These are phyloP conservation scores for Sphaerulina vaccinii DNA, from an alignment of 2,329 filamentous ascomycete species.

Conservation along the genomic window DNA sequence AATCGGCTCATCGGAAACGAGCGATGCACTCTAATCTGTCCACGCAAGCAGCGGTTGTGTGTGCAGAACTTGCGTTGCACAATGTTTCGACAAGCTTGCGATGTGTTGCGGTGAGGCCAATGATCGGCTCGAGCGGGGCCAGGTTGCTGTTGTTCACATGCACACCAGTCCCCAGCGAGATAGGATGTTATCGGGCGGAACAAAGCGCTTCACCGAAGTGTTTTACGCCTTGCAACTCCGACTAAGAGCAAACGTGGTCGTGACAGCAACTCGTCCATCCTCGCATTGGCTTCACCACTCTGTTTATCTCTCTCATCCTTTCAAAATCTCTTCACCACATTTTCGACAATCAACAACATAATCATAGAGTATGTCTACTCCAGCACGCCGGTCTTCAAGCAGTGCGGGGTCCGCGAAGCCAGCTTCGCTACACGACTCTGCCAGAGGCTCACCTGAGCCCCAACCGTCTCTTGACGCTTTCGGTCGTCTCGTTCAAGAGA, in stretches of 20 bases:
- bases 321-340: background rate
- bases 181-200: background rate
- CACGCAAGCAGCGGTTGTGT: conserved; percentile 5
- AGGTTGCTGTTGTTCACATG: conserved; percentile 9
- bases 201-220: background rate
- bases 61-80: conserved; percentile 7
- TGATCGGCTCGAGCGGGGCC: conserved; percentile 12
- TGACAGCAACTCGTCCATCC: background rate
- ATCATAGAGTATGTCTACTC: conserved; percentile 7
- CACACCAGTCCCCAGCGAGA: conserved; percentile 4
- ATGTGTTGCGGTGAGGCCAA: conserved; percentile 10
- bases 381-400: conserved; percentile 6
- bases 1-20: conserved; percentile 6
- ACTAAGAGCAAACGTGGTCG: background rate
- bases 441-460: conserved; percentile 29
- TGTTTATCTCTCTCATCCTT: background rate
- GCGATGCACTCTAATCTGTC: background rate
- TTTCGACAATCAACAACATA: background rate
- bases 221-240: conserved; percentile 11
- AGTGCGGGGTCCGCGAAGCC: conserved; percentile 20
- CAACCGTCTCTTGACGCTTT: conserved; percentile 22
- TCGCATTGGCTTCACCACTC: background rate
- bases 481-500: conserved; percentile 44
- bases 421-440: conserved; percentile 30
- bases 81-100: conserved; percentile 3